Percentiles rank a stretch among this genome's conserved stretches.
These are phyloP conservation scores for Globisporangium megalacanthum DNA, from an alignment of 352 stramenopile genomes.

Conservation along the genomic window DNA sequence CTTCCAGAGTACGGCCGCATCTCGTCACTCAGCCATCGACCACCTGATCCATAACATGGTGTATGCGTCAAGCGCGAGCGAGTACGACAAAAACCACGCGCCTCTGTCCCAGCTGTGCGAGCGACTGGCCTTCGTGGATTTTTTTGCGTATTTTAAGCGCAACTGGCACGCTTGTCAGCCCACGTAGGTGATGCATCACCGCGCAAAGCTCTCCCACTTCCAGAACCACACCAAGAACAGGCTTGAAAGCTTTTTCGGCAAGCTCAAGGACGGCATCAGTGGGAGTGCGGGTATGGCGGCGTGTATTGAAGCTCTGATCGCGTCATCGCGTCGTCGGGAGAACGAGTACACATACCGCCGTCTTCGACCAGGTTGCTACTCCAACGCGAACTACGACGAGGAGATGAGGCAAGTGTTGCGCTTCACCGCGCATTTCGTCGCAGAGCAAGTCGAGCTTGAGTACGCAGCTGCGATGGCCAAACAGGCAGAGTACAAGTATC, in stretches of 20 bases:
- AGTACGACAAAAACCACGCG: constrained; percentile 7
- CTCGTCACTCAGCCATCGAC: constrained; percentile 8
- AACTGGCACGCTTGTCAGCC: not conserved
- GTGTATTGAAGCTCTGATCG: not conserved
- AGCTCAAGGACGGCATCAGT: not conserved
- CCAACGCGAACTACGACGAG: no score
- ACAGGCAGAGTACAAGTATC: not conserved
- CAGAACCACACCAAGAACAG: not conserved
- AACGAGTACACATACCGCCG: not conserved
- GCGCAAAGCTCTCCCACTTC: not conserved
- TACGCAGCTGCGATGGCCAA: not conserved
- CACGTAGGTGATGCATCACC: not conserved
- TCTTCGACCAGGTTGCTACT: not conserved
- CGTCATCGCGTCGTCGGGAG: not conserved
- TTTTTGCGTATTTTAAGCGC: not conserved
- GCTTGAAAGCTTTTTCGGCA: not conserved
- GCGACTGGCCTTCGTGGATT: not conserved
- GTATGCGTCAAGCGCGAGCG: not conserved
- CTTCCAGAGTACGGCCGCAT: constrained; percentile 17
- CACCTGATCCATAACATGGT: constrained; percentile 8
- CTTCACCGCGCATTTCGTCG: not conserved
- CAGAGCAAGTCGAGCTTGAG: not conserved
- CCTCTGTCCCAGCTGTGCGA: not conserved
- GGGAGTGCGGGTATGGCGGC: not conserved
- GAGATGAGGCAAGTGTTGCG: not conserved